Evolutionary conservation across 192 early-diverging fungal species (phyloP).

Genomic region (Powellomyces hirtus): DNA sequence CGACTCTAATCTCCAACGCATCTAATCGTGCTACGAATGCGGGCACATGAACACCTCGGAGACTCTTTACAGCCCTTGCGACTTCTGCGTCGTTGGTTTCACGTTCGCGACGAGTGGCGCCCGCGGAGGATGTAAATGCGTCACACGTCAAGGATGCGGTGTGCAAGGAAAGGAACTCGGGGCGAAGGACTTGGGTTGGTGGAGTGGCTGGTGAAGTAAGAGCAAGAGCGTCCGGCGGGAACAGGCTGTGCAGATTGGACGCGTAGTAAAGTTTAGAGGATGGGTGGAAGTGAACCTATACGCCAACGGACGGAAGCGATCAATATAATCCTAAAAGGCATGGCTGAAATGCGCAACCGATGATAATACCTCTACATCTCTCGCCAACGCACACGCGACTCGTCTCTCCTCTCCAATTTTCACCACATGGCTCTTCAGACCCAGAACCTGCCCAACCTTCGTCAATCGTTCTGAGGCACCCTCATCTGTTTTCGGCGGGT

Average conservation of each 20-base stretch:
- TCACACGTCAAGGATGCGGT: constrained; percentile 28
- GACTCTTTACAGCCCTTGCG: constrained; percentile 35
- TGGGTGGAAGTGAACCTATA: constrained; percentile 40
- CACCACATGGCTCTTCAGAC: constrained; percentile 50
- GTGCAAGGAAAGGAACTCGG: constrained; percentile 48
- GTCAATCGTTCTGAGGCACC: constrained; percentile 29
- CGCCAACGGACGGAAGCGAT: background rate
- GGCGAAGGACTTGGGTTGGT: constrained; percentile 35
- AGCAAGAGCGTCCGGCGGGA: constrained; percentile 35
- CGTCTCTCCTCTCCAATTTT: constrained; percentile 48
- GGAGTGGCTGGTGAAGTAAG: background rate
- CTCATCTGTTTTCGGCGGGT: constrained; percentile 39
- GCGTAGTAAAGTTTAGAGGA: constrained; percentile 36
- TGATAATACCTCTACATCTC: constrained; percentile 45
- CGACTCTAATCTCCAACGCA: constrained; percentile 44
- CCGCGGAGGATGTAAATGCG: constrained; percentile 38
- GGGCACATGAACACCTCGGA: constrained; percentile 48
- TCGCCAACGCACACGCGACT: constrained; percentile 37
- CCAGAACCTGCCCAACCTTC: constrained; percentile 31
- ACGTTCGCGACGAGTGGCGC: constrained; percentile 42
- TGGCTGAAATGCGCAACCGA: no score
- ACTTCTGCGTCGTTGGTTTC: constrained; percentile 44
- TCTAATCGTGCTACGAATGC: constrained; percentile 45
- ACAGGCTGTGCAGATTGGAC: constrained; percentile 41
- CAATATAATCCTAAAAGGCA: background rate